phyloP scores from a whole-genome alignment of 2,329 filamentous ascomycete genomes.

The Fusarium sp. region DNA sequence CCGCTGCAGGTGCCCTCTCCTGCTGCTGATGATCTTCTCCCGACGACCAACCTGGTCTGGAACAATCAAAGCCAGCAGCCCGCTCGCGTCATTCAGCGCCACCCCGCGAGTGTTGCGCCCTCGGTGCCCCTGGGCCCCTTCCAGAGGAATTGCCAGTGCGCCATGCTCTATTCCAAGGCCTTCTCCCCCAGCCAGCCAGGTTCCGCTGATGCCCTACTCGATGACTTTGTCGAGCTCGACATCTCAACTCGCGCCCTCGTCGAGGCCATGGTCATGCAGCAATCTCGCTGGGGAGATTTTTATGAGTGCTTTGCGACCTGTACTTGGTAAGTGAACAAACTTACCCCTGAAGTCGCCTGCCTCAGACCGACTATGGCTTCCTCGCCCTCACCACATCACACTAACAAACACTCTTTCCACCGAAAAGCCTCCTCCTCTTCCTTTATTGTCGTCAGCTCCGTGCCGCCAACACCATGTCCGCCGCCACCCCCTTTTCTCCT shows the following conservation, averaged over 20 bases:
- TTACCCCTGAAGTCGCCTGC: background rate
- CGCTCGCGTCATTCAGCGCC: conserved; percentile 40
- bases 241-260: conserved; percentile 47
- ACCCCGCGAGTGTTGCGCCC: conserved; percentile 44
- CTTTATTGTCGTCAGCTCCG: conserved; percentile 50
- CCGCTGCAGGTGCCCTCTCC: conserved; percentile 52
- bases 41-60: conserved; percentile 51
- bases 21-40: conserved; percentile 50
- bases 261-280: conserved; percentile 50
- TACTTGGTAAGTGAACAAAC: conserved; percentile 45
- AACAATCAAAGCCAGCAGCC: conserved; percentile 39
- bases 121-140: conserved; percentile 50
- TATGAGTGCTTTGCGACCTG: conserved; percentile 52
- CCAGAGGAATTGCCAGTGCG: conserved; percentile 51
- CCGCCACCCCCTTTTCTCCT: conserved; percentile 30
- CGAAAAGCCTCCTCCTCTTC: conserved; percentile 47
- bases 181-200: conserved; percentile 38
- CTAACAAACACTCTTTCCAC: conserved; percentile 7
- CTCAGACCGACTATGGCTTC: background rate
- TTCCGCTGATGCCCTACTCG: conserved; percentile 34
- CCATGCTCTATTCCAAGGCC: conserved; percentile 50
- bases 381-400: background rate
- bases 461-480: conserved; percentile 39
- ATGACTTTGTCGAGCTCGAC: conserved; percentile 49
- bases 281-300: conserved; percentile 50